Evolutionary conservation across 148 eudicot genomes (phyloP).

Genomic region (Silene uniflora): DNA sequence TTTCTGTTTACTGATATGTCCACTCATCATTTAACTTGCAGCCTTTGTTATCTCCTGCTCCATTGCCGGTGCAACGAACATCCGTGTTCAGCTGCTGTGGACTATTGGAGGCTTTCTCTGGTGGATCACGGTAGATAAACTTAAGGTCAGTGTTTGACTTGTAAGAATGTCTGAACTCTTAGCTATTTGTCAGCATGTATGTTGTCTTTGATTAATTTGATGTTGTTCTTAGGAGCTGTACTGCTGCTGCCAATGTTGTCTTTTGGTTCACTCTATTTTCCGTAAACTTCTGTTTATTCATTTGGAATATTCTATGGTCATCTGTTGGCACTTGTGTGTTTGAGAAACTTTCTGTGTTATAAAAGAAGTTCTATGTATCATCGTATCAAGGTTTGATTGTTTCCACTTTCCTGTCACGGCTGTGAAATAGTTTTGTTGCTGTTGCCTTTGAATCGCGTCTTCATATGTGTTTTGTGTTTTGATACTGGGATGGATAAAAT

Average conservation of each 20-base stretch:
- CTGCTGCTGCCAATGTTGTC: neutral
- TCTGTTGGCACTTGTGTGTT: too few relatives aligned
- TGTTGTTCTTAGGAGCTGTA: neutral
- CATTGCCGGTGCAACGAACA: conserved; percentile 47
- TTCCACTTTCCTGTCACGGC: too few relatives aligned
- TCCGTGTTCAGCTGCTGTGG: conserved; percentile 81
- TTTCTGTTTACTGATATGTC: neutral
- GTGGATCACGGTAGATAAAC: conserved; percentile 47
- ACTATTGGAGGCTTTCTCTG: conserved; percentile 62
- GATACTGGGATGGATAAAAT: too few relatives aligned
- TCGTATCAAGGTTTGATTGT: neutral
- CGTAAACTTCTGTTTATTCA: neutral
- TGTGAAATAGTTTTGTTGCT: neutral
- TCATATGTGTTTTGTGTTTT: too few relatives aligned
- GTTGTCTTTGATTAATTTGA: neutral
- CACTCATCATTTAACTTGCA: conserved; percentile 32
- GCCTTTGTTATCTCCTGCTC: conserved; percentile 44
- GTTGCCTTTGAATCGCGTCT: too few relatives aligned
- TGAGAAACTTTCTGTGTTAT: too few relatives aligned
- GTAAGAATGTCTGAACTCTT: neutral
- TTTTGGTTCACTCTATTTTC: neutral
- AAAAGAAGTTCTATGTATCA: too few relatives aligned
- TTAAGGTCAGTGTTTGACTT: conserved; percentile 30
- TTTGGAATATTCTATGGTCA: neutral
- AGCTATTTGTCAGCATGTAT: neutral